Conservation (phyloP, 2,329 filamentous ascomycete species). For the Myriosclerotinia scirpicola region DNA sequence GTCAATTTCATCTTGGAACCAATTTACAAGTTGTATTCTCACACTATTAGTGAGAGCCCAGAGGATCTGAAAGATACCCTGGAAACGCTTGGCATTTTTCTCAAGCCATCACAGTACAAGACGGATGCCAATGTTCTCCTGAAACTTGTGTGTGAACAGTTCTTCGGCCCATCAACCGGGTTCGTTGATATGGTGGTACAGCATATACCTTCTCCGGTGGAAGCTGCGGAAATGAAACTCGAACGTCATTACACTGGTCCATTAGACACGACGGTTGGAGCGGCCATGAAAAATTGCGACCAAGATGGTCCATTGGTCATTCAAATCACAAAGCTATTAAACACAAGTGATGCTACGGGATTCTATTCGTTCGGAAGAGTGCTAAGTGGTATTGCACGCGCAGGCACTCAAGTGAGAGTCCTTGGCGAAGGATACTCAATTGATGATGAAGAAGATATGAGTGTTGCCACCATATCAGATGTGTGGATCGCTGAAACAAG, state of each 20-base stretch:
- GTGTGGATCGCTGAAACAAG: conserved; percentile 90
- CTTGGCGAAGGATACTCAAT: conserved; percentile 94
- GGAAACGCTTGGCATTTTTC: conserved; percentile 72
- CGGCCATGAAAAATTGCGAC: conserved; percentile 78
- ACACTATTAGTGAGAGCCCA: conserved; percentile 88
- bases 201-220: conserved; percentile 83
- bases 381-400: conserved; percentile 84
- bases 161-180: conserved; percentile 85
- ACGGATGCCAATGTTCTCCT: conserved; percentile 86
- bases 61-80: conserved; percentile 80
- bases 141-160: conserved; percentile 88
- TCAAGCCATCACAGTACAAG: conserved; percentile 93
- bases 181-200: conserved; percentile 95
- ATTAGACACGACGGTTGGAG: conserved; percentile 74
- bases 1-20: conserved; percentile 94
- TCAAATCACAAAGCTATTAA: conserved; percentile 91
- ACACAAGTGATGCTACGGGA: conserved; percentile 81
- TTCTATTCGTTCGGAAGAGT: conserved; percentile 91
- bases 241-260: conserved; percentile 92
- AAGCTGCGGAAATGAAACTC: conserved; percentile 73
- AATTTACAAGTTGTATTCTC: conserved; percentile 95
- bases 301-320: conserved; percentile 90
- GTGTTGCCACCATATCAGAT: conserved; percentile 75
- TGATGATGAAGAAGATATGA: conserved; percentile 98
- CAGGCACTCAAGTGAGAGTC: conserved; percentile 81